phyloP scores from a whole-genome alignment of 768 basidiomycete genomes.

The Boletus rubescentipes region DNA sequence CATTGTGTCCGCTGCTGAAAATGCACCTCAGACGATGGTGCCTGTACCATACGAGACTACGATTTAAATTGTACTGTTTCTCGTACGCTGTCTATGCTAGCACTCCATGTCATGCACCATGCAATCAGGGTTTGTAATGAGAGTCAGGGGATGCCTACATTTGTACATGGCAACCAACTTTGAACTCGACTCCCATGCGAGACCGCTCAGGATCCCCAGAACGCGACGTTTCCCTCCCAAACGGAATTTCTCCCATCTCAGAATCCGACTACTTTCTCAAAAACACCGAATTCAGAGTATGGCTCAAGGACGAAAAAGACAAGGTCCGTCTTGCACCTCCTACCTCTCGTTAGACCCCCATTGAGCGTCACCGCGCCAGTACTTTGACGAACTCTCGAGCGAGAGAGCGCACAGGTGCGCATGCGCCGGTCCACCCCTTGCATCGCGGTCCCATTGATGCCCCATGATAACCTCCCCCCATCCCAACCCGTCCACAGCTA shows the following conservation, averaged over 20 bases:
- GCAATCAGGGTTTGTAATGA: conserved; percentile 20
- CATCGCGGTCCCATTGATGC: conserved; percentile 18
- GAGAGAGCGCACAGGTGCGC: conserved; percentile 76
- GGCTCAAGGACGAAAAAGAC: conserved; percentile 75
- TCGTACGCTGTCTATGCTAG: conserved; percentile 19
- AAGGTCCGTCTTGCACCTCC: conserved; percentile 40
- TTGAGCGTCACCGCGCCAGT: conserved; percentile 1
- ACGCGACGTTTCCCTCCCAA: conserved; percentile 42
- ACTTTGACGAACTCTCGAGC: conserved; percentile 78
- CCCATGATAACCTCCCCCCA: conserved; percentile 7
- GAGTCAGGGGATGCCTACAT: too few relatives aligned
- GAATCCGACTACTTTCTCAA: conserved; percentile 90
- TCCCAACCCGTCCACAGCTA: conserved; percentile 59
- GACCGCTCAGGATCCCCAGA: neutral
- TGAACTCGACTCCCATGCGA: neutral
- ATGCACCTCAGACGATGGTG: conserved; percentile 89
- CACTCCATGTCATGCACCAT: conserved; percentile 15
- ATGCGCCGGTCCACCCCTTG: neutral
- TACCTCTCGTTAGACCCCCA: neutral
- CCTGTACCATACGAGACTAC: conserved; percentile 96
- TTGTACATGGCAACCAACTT: neutral
- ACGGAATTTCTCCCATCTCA: conserved; percentile 59
- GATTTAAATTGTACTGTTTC: conserved; percentile 56
- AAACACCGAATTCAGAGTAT: conserved; percentile 80
- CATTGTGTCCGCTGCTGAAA: conserved; percentile 69